Base-by-base conservation (phyloP, 805 yeast species). In the Priceomyces castillae region DNA sequence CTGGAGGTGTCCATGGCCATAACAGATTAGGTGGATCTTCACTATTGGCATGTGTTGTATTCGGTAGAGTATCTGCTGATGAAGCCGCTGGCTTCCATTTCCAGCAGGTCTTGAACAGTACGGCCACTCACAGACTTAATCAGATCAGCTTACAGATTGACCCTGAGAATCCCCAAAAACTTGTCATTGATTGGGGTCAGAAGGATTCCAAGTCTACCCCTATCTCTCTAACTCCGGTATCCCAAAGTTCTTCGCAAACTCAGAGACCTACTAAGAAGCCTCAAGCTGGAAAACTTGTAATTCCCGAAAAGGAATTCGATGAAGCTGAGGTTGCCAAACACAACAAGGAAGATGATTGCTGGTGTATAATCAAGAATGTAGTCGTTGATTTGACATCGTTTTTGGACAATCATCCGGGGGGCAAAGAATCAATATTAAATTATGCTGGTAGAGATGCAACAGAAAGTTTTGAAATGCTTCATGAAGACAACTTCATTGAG, bases 381-480 rank as follows among this genome's bases (percentile, higher is more conserved):
- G 81, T 78, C 3, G 51, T 78, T 44, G 76, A 78, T 52, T 64
- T 69, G 37, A 71, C 81, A 0, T 49, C 65, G 11, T 77, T 78
- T 48, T 56, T 76, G 45, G 47, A 55, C 12, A 62, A 68, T 47
- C 80, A 73, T 50, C 87, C 87, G 5, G 87, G 87, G 20, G 87
- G 87, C 7, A 74, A 64, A 14, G 78, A 78, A 40, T 73, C 82
- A 11, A 77, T 80, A 46, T 39, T 68, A 12, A 67, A 69, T 45
- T 72, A 68, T 50, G 74, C 74, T 10, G 77, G 79, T 1, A 68
- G 62, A 47, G 78, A 72, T 49, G 78, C 78, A 3, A 73, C 77
- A 2, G 77, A 72, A 43, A 71, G 73, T 40, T 74, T 73, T 50
- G 77, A 64, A 34, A 71, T 74, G 78, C 60, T 80, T 41, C 85